A percentile compares a stretch with the other conserved stretches of the same genome.
These are phyloP conservation scores for Sphagnum magellanicum DNA, from an alignment of 228 moss, liverwort and hornwort genomes.

Conservation along the genomic window DNA sequence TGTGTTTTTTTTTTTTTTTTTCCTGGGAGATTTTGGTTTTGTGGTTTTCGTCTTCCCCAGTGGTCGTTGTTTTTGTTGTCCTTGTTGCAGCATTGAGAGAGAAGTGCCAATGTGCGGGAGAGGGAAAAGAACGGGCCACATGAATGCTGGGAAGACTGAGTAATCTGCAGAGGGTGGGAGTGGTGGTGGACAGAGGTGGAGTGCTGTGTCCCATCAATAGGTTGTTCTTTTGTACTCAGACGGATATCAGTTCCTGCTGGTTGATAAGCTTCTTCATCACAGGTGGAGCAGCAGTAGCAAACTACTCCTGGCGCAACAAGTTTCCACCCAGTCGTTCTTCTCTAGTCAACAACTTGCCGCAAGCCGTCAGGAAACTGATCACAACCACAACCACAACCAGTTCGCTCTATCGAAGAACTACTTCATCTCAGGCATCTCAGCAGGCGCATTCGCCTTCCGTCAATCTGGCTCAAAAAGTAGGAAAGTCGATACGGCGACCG, in stretches of 20 bases:
- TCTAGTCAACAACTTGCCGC: background rate
- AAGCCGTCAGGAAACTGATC: background rate
- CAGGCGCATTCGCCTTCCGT: background rate
- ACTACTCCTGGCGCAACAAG: background rate
- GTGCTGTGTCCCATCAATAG: background rate
- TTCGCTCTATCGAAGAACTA: too few species aligned
- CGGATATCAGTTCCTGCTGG: too few species aligned
- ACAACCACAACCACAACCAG: background rate
- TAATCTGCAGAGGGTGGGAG: slow-evolving; percentile 36
- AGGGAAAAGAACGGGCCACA: background rate
- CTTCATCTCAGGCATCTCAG: background rate
- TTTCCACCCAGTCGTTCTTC: background rate
- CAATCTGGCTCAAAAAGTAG: slow-evolving; percentile 25
- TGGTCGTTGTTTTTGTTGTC: background rate
- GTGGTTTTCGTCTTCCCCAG: background rate
- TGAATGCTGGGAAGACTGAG: slow-evolving; percentile 39
- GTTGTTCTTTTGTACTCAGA: background rate
- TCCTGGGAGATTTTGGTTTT: too few species aligned
- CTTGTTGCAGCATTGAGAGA: background rate
- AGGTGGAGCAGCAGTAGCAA: background rate
- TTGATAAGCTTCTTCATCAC: background rate
- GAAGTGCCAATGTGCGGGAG: background rate
- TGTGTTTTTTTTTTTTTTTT: background rate
- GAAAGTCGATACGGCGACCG: slow-evolving; percentile 22
- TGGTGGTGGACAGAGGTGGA: slow-evolving; percentile 17